A percentile compares a stretch with the other conserved stretches of the same genome.
Evolutionary conservation across 1,284 basidiomycete species (phyloP).

Genomic region (Neonothopanus nambi): DNA sequence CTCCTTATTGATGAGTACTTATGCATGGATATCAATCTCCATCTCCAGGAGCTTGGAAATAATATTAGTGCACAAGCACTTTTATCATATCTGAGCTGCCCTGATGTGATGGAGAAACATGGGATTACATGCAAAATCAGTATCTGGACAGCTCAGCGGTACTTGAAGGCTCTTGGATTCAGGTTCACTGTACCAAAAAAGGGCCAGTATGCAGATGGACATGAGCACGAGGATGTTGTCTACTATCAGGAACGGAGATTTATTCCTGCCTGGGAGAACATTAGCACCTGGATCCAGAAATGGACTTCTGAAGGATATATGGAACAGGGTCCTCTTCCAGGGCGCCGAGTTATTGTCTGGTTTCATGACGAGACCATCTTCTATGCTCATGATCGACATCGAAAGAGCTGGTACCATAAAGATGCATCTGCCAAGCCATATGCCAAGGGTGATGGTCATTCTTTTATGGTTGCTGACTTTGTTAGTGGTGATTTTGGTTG

Average conservation of each 20-base stretch:
- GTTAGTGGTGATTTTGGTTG: constrained; percentile 33
- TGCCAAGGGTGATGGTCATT: constrained; percentile 2
- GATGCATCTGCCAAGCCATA: not conserved
- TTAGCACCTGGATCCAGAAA: constrained; percentile 14
- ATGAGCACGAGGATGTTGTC: constrained; percentile 27
- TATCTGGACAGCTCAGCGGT: not conserved
- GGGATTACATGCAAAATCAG: constrained; percentile 4
- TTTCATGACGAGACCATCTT: constrained; percentile 31
- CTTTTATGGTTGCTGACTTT: constrained; percentile 26
- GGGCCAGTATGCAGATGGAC: constrained; percentile 29
- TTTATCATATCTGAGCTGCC: not conserved
- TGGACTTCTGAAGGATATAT: constrained; percentile 10
- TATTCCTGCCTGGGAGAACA: constrained; percentile 17
- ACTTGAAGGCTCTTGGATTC: constrained; percentile 7
- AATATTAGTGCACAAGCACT: not conserved
- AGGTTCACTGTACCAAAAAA: constrained; percentile 15
- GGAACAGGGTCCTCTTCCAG: too few species aligned
- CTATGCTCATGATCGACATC: constrained; percentile 28
- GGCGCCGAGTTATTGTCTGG: constrained; percentile 21
- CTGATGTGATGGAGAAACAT: constrained; percentile 1
- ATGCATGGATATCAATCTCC: constrained; percentile 6
- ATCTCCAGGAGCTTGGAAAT: constrained; percentile 4
- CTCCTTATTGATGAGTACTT: constrained; percentile 17
- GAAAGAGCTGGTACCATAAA: constrained; percentile 8
- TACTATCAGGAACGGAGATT: constrained; percentile 21